Conservation (phyloP, 257 asterid genomes). For the Parsonsia alboflavescens region DNA sequence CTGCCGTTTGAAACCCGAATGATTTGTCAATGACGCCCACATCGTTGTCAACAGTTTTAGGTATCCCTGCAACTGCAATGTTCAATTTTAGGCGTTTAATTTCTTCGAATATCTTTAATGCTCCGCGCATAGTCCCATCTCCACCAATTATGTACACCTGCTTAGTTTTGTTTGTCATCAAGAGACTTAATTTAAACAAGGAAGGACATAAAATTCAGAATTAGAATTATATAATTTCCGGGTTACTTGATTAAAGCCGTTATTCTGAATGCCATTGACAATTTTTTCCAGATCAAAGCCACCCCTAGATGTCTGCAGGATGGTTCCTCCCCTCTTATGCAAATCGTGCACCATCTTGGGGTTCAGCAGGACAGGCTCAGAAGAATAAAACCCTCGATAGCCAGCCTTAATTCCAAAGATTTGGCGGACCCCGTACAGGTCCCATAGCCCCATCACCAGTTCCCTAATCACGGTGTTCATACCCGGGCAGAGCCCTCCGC, state of each 20-base stretch:
- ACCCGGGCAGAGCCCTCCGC: conserved; percentile 89
- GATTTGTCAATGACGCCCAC: conserved; percentile 70
- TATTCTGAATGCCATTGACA: conserved; percentile 54
- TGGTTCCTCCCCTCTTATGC: conserved; percentile 73
- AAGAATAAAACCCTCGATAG: conserved; percentile 60
- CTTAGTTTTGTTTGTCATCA: not conserved
- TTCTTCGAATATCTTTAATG: conserved; percentile 54
- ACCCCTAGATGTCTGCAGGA: conserved; percentile 67
- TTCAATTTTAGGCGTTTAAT: conserved; percentile 39
- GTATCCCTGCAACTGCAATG: conserved; percentile 61
- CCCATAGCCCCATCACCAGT: conserved; percentile 84
- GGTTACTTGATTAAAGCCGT: conserved; percentile 60
- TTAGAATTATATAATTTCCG: not conserved
- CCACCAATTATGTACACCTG: conserved; percentile 82
- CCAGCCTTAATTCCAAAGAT: conserved; percentile 62
- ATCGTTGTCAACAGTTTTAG: conserved; percentile 82
- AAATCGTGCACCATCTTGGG: conserved; percentile 59
- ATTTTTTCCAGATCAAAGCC: conserved; percentile 60
- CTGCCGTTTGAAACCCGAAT: conserved; percentile 81
- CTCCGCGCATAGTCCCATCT: conserved; percentile 83
- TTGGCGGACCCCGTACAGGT: conserved; percentile 59
- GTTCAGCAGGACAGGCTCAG: conserved; percentile 37
- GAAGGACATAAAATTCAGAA: too few relatives aligned
- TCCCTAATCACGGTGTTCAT: conserved; percentile 81
- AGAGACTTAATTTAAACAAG: too few relatives aligned